Percentiles rank a stretch among this genome's conserved stretches.
Evolutionary conservation across 345 rosid genomes (phyloP).

Genomic region (Chamaenerion angustifolium): DNA sequence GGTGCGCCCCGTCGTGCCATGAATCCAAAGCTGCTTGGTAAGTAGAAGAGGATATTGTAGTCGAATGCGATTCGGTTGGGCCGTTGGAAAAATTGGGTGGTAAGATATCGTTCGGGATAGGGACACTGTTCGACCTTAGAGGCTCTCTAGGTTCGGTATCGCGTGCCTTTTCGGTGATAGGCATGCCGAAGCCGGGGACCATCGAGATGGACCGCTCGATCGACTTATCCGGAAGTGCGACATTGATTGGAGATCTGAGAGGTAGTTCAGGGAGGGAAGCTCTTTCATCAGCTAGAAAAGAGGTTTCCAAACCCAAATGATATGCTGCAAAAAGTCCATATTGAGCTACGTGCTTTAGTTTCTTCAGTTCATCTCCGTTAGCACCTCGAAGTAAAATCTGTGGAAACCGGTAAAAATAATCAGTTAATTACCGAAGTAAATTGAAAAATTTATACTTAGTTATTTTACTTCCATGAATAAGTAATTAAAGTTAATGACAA

Average conservation of each 20-base stretch:
- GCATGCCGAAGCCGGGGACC: conserved; percentile 60
- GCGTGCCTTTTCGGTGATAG: conserved; percentile 36
- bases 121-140: conserved; percentile 40
- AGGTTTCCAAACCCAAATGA: conserved; percentile 88
- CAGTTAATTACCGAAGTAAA: neutral
- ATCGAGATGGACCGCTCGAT: conserved; percentile 78
- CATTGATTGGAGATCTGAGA: conserved; percentile 59
- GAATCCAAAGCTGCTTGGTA: conserved; percentile 24
- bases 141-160: conserved; percentile 28
- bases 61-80: conserved; percentile 22
- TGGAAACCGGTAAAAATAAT: conserved; percentile 13
- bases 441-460: neutral
- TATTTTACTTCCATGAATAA: too few relatives aligned
- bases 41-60: conserved; percentile 14
- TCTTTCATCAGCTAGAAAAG: conserved; percentile 97
- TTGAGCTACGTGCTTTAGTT: conserved; percentile 90
- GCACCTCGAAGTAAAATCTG: conserved; percentile 98
- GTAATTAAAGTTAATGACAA: too few relatives aligned
- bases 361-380: conserved; percentile 72
- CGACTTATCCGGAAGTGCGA: conserved; percentile 70
- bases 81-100: too few relatives aligned
- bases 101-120: conserved; percentile 5
- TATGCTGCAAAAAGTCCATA: conserved; percentile 99
- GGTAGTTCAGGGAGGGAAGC: conserved; percentile 83
- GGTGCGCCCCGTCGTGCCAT: conserved; percentile 9